Conservation (phyloP, 2,329 filamentous ascomycete genomes). For the Epichloe gansuensis region DNA sequence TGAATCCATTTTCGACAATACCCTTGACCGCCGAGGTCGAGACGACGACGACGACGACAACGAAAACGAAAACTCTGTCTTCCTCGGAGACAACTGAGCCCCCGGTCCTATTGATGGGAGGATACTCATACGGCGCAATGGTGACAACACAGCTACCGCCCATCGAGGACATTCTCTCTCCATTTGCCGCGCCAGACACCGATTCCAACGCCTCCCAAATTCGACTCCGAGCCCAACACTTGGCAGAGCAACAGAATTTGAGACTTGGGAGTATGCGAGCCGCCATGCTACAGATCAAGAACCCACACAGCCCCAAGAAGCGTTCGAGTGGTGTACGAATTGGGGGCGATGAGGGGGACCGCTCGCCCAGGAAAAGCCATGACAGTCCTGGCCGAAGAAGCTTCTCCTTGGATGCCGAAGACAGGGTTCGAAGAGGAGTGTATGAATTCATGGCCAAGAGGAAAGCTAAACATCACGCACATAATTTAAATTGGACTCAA, state of each 20-base stretch:
- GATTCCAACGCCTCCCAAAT: conserved; percentile 56
- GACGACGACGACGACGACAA: neutral
- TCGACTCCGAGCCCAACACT: conserved; percentile 51
- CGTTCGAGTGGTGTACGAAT: conserved; percentile 30
- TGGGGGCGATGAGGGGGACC: conserved; percentile 35
- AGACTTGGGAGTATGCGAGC: conserved; percentile 26
- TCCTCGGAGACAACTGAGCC: conserved; percentile 2
- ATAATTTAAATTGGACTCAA: neutral
- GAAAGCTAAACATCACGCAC: conserved; percentile 11
- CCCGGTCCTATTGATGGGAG: conserved; percentile 48
- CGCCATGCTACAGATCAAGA: conserved; percentile 16
- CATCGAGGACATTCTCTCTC: conserved; percentile 41
- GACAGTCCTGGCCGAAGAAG: conserved; percentile 20
- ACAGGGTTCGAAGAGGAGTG: conserved; percentile 33
- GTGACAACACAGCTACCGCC: conserved; percentile 62
- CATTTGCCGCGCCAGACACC: conserved; percentile 40
- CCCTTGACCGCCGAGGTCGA: neutral
- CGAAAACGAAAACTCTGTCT: neutral
- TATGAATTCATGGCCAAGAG: conserved; percentile 33
- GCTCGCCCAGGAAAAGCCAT: conserved; percentile 23
- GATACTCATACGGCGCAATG: conserved; percentile 86
- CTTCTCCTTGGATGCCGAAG: conserved; percentile 33
- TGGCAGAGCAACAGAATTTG: conserved; percentile 50
- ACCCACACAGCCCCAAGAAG: conserved; percentile 11
- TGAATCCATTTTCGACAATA: conserved; percentile 28